Evolutionary conservation across 2,329 filamentous ascomycete genomes (phyloP).

Genomic region (Chaetoscypha palmicola): DNA sequence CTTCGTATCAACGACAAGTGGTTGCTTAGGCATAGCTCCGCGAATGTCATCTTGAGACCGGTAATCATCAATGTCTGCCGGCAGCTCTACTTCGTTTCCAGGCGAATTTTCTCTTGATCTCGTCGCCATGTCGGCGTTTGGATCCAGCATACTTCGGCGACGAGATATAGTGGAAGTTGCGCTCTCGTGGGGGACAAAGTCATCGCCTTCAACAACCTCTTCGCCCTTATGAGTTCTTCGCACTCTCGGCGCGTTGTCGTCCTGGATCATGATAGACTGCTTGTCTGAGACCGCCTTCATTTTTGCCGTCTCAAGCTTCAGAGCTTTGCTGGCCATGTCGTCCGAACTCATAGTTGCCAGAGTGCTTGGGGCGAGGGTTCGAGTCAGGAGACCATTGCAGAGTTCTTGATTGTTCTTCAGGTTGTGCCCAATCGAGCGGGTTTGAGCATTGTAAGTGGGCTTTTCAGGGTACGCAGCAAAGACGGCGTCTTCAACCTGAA

Average conservation of each 20-base stretch:
- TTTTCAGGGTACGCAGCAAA: slow-evolving; percentile 47
- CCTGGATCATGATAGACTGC: slow-evolving; percentile 74
- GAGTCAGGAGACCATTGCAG: slow-evolving; percentile 65
- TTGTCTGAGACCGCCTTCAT: slow-evolving; percentile 75
- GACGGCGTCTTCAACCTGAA: slow-evolving; percentile 73
- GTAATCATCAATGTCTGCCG: slow-evolving; percentile 27
- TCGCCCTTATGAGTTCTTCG: slow-evolving; percentile 92
- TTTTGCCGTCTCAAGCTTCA: slow-evolving; percentile 68
- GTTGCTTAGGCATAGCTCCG: slow-evolving; percentile 22
- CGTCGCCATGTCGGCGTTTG: slow-evolving; percentile 29
- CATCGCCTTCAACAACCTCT: slow-evolving; percentile 76
- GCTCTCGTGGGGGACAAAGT: slow-evolving; percentile 32
- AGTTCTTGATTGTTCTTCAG: slow-evolving; percentile 82
- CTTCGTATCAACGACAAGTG: slow-evolving; percentile 29
- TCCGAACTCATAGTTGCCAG: slow-evolving; percentile 84
- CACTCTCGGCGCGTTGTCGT: slow-evolving; percentile 64
- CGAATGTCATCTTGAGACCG: slow-evolving; percentile 26
- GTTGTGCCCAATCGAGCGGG: slow-evolving; percentile 75
- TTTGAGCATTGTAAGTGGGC: slow-evolving; percentile 52
- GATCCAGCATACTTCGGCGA: slow-evolving; percentile 35
- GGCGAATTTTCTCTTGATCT: slow-evolving; percentile 33
- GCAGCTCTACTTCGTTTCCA: slow-evolving; percentile 29
- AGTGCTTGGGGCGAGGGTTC: slow-evolving; percentile 62
- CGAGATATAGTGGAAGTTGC: slow-evolving; percentile 23
- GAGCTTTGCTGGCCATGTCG: slow-evolving; percentile 86